Percentiles rank a stretch among this genome's conserved stretches.
Evolutionary conservation across 2,329 filamentous ascomycete species (phyloP).

Genomic region (Venturia effusa): DNA sequence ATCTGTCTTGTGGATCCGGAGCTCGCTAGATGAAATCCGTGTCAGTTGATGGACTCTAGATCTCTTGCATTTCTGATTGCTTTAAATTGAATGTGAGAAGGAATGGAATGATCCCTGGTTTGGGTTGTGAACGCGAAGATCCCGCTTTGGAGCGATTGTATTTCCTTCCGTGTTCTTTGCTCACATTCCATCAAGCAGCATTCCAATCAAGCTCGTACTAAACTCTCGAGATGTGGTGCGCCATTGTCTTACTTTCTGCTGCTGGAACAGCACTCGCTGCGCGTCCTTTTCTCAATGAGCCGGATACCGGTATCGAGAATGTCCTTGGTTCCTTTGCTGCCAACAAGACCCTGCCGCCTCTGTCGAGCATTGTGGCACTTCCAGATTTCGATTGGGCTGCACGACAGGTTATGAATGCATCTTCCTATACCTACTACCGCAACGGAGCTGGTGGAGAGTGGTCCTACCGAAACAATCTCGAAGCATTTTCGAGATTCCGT

Average conservation of each 20-base stretch:
- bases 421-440: slow-evolving; percentile 46
- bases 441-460: slow-evolving; percentile 46
- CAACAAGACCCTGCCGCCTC: slow-evolving; percentile 30
- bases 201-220: neutral
- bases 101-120: no score
- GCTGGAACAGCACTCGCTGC: slow-evolving; percentile 19
- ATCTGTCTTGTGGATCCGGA: neutral
- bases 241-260: slow-evolving; percentile 14
- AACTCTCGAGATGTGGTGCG: neutral
- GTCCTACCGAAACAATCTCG: slow-evolving; percentile 46
- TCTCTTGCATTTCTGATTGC: neutral
- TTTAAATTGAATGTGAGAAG: neutral
- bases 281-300: slow-evolving; percentile 24
- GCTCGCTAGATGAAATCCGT: neutral
- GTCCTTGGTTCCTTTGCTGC: slow-evolving; percentile 16
- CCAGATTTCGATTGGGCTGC: slow-evolving; percentile 46
- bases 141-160: neutral
- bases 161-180: neutral
- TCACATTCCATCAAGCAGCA: neutral
- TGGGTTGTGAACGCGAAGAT: neutral
- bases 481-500: slow-evolving; percentile 39
- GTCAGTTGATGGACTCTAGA: no score
- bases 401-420: slow-evolving; percentile 34
- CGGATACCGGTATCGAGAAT: slow-evolving; percentile 25
- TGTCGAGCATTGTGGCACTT: slow-evolving; percentile 37